These are phyloP conservation scores for Verticillium zaregamsianum DNA, from an alignment of 2,329 filamentous ascomycete species.

Conservation along the genomic window DNA sequence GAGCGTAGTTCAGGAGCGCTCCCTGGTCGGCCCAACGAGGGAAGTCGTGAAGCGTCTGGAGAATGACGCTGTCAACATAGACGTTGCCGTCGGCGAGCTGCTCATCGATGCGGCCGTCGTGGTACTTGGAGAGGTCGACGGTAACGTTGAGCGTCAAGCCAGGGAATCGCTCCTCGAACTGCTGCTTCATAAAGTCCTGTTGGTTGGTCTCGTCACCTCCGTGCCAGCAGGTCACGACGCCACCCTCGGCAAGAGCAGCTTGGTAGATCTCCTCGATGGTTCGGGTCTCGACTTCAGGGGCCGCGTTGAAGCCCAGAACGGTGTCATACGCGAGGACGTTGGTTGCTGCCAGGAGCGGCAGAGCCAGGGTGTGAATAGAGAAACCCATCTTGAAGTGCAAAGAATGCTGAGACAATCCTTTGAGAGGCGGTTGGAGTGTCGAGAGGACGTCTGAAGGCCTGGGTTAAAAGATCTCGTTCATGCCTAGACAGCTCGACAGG, in stretches of 20 bases:
- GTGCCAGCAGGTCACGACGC: slow-evolving; percentile 40
- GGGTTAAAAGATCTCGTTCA: too few relatives aligned
- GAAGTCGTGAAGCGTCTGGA: slow-evolving; percentile 50
- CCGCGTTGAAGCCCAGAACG: slow-evolving; percentile 7
- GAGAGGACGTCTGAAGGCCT: too few relatives aligned
- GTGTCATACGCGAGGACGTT: slow-evolving; percentile 1
- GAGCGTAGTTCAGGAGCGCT: slow-evolving; percentile 44
- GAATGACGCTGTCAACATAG: slow-evolving; percentile 39
- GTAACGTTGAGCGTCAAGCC: slow-evolving; percentile 48
- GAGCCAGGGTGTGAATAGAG: neutral
- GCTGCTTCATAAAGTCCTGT: slow-evolving; percentile 31
- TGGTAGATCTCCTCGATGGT: slow-evolving; percentile 45
- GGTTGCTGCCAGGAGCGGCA: neutral
- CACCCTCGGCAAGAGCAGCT: slow-evolving; percentile 43
- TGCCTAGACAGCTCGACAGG: too few relatives aligned
- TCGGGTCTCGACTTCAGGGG: slow-evolving; percentile 34
- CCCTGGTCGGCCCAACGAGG: slow-evolving; percentile 45
- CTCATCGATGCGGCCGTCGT: slow-evolving; percentile 40
- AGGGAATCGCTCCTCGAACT: slow-evolving; percentile 43
- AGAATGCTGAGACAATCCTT: neutral
- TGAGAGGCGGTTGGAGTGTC: too few relatives aligned
- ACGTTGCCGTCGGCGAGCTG: slow-evolving; percentile 33
- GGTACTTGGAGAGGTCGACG: slow-evolving; percentile 53
- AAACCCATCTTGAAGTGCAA: neutral
- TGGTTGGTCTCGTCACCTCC: slow-evolving; percentile 42